Evolutionary conservation across 768 basidiomycete species (phyloP), one percentile per base, ranked within the genome.

Genomic region (Tricholoma bakamatsutake): DNA sequence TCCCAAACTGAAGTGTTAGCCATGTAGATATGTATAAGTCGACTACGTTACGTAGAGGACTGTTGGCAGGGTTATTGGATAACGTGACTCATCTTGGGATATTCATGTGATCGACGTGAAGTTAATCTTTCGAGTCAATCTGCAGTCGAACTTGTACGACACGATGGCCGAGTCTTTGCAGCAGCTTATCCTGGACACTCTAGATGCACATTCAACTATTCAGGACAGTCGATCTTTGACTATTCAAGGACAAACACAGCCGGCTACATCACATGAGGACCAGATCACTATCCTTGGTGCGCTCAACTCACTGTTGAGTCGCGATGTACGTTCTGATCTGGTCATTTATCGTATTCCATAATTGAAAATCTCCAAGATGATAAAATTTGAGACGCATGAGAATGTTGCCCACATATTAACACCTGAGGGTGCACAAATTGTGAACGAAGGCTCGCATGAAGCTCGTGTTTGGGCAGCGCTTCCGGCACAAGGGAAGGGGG

Each of bases 381-480:
- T 98, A 57, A 71, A 73, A 52, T 92, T 90, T 61, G 84, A 86
- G 54, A 82, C 84, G 8, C 85, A 93, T 64, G 93, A 95, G 67
- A 77, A 83, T 4, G 73, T 83, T 5, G 79, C 83, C 11, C 85
- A 94, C 76, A 76, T 74, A 6, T 80, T 93, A 42, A 93, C 93
- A 12, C 70, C 82, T 1, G 97, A 99, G 75, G 97, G 97, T 18
- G 66, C 74, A 18, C 83, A 86, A 62, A 90, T 98, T 61, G 83
- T 84, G 21, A 70, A 78, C 39, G 73, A 87, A 39, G 97, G 97
- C 35, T 98, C 95, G 12, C 94, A 98, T 69, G 97, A 99, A 76
- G 93, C 88, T 47, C 85, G 91, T 55, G 93, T 98, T 33, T 99
- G 96, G 96, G 76, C 80, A 48, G 91, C 83, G 18, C 76, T 96